Base-by-base conservation (phyloP, 148 eudicot genomes). In the Fagopyrum esculentum region DNA sequence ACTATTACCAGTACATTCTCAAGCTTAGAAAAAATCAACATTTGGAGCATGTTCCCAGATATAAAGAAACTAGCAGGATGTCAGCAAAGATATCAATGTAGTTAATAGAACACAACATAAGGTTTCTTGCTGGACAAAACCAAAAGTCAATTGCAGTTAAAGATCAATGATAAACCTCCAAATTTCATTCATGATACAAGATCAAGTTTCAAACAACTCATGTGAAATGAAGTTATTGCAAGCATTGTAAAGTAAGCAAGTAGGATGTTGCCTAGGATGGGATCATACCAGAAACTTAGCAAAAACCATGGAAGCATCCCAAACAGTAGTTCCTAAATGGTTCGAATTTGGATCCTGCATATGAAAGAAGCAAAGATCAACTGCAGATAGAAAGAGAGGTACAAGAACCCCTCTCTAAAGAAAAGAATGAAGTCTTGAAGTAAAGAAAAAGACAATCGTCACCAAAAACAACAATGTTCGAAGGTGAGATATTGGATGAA, bases 221-320 rank as follows among this genome's bases (percentile, higher is more conserved):
- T 35, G 71, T 40, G 71, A 43, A 49, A 43, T 40, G 17, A 66
- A 40, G 71, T 9, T 22, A 15, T 1, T 66, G 9, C 47, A 43
- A 66, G 47, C 15, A 3, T 40, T 66, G 9, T 9, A 40, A 40
- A 66, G 19, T 46, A 66, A 15, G 71, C 6, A 66, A 43, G 71
- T 35, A 66, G 45, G 22, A 43, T 13, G 69, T 30, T 35, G 47
- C 11, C 71, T 45, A 48, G 60, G 75, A 71, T 57, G 11, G 56
- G 45, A 80, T 61, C 16, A 56, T 86, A 93, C 98, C 97, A 93
- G 83, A 85, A 82, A 93, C 84, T 93, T 93, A 74, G 82, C 93
- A 82, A 93, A 83, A 71, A 91, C 98, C 97, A 93, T 86, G 57
- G 98, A 93, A 22, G 98, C 91, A 85, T 93, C 98, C 98, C 98